Conservation (phyloP, 2,329 filamentous ascomycete species). For the Sordariomycetes sp. region DNA sequence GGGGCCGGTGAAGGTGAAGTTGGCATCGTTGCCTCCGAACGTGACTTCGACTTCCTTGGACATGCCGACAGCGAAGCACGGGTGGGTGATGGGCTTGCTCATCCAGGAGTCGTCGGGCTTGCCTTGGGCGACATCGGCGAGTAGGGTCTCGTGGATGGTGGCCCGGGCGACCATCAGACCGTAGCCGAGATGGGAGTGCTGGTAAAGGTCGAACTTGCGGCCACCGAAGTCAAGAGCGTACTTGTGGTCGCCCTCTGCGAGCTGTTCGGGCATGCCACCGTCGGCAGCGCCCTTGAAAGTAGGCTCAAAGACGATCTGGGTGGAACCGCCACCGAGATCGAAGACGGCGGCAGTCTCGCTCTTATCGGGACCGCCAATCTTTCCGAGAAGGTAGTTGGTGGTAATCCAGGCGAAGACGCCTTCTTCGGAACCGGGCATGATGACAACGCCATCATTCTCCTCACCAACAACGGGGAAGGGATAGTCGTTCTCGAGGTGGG, state of each 20-base stretch:
- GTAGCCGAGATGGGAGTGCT: conserved; percentile 96
- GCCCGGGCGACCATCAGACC: conserved; percentile 93
- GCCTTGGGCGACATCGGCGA: conserved; percentile 61
- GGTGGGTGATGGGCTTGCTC: conserved; percentile 64
- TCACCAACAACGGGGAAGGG: conserved; percentile 89
- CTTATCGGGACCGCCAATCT: conserved; percentile 88
- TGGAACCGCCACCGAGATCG: conserved; percentile 92
- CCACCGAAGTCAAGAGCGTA: conserved; percentile 87
- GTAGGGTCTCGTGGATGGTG: conserved; percentile 66
- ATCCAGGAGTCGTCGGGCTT: conserved; percentile 59
- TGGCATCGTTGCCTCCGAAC: conserved; percentile 52
- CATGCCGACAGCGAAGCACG: conserved; percentile 79
- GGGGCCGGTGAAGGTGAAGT: conserved; percentile 84
- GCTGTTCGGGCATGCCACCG: conserved; percentile 76
- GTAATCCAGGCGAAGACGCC: conserved; percentile 99
- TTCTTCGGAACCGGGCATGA: conserved; percentile 97
- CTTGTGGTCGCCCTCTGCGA: conserved; percentile 90
- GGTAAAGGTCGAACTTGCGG: conserved; percentile 85
- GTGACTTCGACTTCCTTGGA: conserved; percentile 63
- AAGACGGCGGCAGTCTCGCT: conserved; percentile 89
- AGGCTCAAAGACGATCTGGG: conserved; percentile 97
- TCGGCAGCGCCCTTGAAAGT: conserved; percentile 67
- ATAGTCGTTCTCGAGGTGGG: conserved; percentile 76
- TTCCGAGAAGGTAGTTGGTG: conserved; percentile 94
- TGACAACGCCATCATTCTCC: conserved; percentile 79